Evolutionary conservation across 192 early-diverging fungal species (phyloP).

Genomic region (Pecoramyces ruminantium): DNA sequence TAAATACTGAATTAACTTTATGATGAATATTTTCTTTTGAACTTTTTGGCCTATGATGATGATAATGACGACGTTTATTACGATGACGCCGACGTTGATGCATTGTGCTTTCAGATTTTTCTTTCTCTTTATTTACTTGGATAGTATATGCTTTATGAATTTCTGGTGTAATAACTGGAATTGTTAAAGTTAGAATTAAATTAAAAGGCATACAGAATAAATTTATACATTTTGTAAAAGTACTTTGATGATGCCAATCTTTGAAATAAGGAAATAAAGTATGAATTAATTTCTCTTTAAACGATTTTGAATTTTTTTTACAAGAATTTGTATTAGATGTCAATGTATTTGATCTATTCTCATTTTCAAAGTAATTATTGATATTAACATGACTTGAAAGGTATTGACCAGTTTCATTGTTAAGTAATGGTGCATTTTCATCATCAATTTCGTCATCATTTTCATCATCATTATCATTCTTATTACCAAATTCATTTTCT

Average conservation of each 20-base stretch:
- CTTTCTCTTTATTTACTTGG: not conserved
- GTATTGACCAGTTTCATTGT: not conserved
- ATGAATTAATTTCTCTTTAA: not conserved
- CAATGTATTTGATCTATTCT: no score
- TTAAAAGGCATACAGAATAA: not conserved
- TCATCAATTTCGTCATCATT: not conserved
- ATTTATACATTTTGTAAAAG: not conserved
- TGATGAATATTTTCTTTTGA: no score
- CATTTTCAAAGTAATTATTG: not conserved
- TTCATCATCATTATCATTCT: not conserved
- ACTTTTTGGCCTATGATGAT: no score
- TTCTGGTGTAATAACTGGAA: not conserved
- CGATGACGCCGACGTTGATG: not conserved
- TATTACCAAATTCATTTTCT: no score
- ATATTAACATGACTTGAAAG: not conserved
- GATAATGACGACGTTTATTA: not conserved
- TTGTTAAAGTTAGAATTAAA: not conserved
- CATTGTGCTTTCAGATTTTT: not conserved
- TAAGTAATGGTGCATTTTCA: not conserved
- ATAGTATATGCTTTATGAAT: not conserved
- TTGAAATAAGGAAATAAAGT: not conserved
- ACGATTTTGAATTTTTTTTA: not conserved
- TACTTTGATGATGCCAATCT: not conserved
- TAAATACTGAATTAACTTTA: no score
- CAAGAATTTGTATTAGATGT: not conserved